These are phyloP conservation scores for Verticillium dahliae DNA, from an alignment of 2,329 filamentous ascomycete genomes.

Conservation along the genomic window DNA sequence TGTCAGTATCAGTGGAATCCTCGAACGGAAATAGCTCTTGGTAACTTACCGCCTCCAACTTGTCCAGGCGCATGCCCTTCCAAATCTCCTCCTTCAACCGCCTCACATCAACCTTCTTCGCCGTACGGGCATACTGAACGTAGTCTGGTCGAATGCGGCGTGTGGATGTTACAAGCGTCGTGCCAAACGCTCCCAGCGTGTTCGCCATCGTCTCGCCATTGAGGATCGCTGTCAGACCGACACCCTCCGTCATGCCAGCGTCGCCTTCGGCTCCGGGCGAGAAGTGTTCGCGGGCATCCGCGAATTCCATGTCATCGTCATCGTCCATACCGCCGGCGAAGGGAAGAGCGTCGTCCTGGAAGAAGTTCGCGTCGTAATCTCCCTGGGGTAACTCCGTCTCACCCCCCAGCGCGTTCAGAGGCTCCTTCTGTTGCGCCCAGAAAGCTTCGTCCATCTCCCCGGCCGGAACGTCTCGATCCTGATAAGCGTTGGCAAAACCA, in stretches of 20 bases:
- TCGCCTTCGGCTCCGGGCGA: constrained; percentile 56
- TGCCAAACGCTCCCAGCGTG: constrained; percentile 51
- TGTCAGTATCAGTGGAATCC: neutral
- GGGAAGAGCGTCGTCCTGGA: constrained; percentile 77
- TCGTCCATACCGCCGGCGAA: constrained; percentile 54
- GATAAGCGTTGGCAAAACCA: constrained; percentile 33
- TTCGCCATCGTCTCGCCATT: constrained; percentile 42
- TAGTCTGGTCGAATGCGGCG: constrained; percentile 60
- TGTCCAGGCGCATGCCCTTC: constrained; percentile 57
- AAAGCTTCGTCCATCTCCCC: constrained; percentile 91
- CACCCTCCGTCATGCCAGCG: constrained; percentile 35
- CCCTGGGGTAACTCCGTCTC: constrained; percentile 47
- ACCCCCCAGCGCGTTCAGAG: constrained; percentile 22
- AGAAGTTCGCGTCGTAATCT: constrained; percentile 96
- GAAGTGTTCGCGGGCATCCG: constrained; percentile 74
- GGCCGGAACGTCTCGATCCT: constrained; percentile 45
- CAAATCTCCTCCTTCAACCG: constrained; percentile 65
- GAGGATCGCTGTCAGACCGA: constrained; percentile 42
- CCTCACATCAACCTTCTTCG: constrained; percentile 66
- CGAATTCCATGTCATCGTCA: constrained; percentile 65
- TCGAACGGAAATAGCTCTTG: constrained; percentile 14
- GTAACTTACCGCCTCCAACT: constrained; percentile 33
- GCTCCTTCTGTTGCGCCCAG: constrained; percentile 73
- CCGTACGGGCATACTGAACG: constrained; percentile 62
- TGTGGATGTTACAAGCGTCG: constrained; percentile 59